A percentile compares a stretch with the other conserved stretches of the same genome.
Conservation (phyloP, 2,329 filamentous ascomycete species). For the Neofusicoccum ribis region DNA sequence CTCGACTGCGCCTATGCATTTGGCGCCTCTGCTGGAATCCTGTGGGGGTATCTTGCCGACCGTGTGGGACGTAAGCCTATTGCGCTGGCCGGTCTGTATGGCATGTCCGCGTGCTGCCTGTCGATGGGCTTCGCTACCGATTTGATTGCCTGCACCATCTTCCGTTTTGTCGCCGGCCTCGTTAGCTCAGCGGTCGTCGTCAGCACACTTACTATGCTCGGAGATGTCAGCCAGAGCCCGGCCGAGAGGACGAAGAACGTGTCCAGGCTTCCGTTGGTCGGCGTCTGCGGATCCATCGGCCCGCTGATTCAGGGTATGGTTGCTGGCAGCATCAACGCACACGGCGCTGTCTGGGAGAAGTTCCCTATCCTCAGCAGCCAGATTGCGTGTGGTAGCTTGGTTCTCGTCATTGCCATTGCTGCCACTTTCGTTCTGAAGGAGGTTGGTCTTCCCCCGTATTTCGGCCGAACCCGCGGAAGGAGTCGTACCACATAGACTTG, state of each 20-base stretch:
- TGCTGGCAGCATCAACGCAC: constrained; percentile 42
- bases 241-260: constrained; percentile 44
- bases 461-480: neutral
- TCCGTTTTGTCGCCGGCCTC: constrained; percentile 47
- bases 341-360: constrained; percentile 43
- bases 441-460: constrained; percentile 26
- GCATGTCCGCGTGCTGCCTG: constrained; percentile 47
- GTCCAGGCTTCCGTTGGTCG: constrained; percentile 46
- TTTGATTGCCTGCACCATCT: constrained; percentile 42
- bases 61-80: constrained; percentile 45
- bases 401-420: constrained; percentile 43
- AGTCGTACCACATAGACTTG: neutral
- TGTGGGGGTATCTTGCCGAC: constrained; percentile 49
- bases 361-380: constrained; percentile 48
- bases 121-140: constrained; percentile 49
- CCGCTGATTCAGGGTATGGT: constrained; percentile 47
- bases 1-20: constrained; percentile 51
- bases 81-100: constrained; percentile 45
- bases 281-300: constrained; percentile 47
- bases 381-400: constrained; percentile 44
- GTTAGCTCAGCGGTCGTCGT: constrained; percentile 48
- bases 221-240: constrained; percentile 42
- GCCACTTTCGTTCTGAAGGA: constrained; percentile 45
- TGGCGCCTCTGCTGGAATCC: constrained; percentile 45
- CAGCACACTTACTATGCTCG: constrained; percentile 49